Evolutionary conservation across 768 basidiomycete genomes (phyloP).

Genomic region (Astraeus odoratus): DNA sequence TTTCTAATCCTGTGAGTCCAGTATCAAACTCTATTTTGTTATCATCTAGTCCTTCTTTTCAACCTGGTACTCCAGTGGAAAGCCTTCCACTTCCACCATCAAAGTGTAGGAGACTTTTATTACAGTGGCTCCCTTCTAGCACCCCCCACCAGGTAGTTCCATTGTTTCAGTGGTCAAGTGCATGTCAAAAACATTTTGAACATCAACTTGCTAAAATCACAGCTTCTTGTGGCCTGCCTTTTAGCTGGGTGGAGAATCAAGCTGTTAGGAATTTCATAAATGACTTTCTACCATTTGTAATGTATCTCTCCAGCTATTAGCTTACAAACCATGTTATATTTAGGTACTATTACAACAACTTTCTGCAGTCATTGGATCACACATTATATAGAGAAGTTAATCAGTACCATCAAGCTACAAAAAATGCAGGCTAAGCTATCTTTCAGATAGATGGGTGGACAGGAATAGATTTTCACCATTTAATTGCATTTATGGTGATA

Average conservation of each 20-base stretch:
- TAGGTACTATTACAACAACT: too few relatives aligned
- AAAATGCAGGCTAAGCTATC: not conserved
- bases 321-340: not conserved
- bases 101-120: not conserved
- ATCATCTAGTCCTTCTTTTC: not conserved
- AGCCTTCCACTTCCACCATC: not conserved
- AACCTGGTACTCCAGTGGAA: not conserved
- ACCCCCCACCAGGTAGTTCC: not conserved
- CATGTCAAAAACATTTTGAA: not conserved
- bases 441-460: slow-evolving; percentile 4
- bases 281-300: slow-evolving; percentile 1
- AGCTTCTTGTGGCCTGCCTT: slow-evolving; percentile 26
- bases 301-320: not conserved
- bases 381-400: not conserved
- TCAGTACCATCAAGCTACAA: not conserved
- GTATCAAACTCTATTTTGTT: not conserved
- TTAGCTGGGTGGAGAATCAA: slow-evolving; percentile 33
- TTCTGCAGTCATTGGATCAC: too few relatives aligned
- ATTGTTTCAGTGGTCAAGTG: slow-evolving; percentile 1
- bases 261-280: slow-evolving; percentile 20
- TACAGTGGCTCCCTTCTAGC: not conserved
- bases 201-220: slow-evolving; percentile 19
- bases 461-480: not conserved
- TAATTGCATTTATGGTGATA: slow-evolving; percentile 4
- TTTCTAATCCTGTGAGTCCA: not conserved